phyloP scores from a whole-genome alignment of 768 basidiomycete genomes.

The Pholiota molesta region DNA sequence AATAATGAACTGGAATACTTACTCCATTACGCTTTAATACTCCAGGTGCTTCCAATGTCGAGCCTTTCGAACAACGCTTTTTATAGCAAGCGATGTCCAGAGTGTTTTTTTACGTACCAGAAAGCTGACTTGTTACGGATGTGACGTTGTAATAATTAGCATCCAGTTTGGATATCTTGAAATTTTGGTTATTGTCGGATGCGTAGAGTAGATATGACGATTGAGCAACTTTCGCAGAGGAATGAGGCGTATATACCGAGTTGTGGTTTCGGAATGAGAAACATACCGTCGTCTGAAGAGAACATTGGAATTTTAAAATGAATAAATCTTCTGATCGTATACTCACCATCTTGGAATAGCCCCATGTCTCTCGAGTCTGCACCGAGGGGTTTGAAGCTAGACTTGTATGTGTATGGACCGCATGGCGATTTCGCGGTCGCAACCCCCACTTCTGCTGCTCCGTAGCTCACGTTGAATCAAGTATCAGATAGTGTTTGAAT shows the following conservation, averaged over 20 bases:
- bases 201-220: constrained; percentile 64
- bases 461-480: constrained; percentile 44
- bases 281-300: constrained; percentile 43
- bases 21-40: constrained; percentile 62
- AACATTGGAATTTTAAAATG: not conserved
- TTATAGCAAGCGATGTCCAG: not conserved
- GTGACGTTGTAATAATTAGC: constrained; percentile 62
- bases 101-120: constrained; percentile 33
- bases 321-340: not conserved
- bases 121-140: constrained; percentile 45
- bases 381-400: constrained; percentile 58
- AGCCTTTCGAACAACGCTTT: constrained; percentile 32
- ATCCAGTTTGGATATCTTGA: constrained; percentile 63
- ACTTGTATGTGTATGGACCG: constrained; percentile 60
- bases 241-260: not conserved
- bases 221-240: constrained; percentile 32
- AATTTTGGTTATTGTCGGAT: constrained; percentile 70
- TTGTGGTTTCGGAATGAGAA: not conserved
- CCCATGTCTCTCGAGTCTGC: constrained; percentile 65
- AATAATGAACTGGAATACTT: constrained; percentile 1
- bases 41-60: constrained; percentile 64
- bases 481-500: not conserved
- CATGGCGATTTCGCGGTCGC: constrained; percentile 61
- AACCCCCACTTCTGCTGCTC: constrained; percentile 64
- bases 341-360: constrained; percentile 55